These are phyloP conservation scores for Xylaria sp. DNA, from an alignment of 2,329 filamentous ascomycete genomes.

Conservation along the genomic window DNA sequence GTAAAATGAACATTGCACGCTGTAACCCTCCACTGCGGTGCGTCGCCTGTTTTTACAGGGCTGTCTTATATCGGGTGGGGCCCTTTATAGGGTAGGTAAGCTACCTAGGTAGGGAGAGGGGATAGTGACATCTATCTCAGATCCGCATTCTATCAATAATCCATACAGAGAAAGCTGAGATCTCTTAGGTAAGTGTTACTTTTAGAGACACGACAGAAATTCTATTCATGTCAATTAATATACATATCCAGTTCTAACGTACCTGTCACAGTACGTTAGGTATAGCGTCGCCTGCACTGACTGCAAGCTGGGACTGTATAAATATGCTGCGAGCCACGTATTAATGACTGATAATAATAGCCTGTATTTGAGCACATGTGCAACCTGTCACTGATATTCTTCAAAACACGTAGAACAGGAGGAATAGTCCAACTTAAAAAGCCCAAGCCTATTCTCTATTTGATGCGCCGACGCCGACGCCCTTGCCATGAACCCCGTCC, in stretches of 20 bases:
- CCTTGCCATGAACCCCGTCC: constrained; percentile 10
- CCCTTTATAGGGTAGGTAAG: no score
- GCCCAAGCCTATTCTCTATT: constrained; percentile 18
- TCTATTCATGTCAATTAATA: not conserved
- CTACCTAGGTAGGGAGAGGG: not conserved
- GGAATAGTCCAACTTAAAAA: constrained; percentile 2
- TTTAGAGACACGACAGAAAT: not conserved
- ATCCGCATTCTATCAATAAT: not conserved
- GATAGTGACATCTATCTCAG: not conserved
- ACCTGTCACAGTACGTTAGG: not conserved
- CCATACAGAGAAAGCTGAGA: not conserved
- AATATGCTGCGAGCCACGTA: not conserved
- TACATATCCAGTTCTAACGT: not conserved
- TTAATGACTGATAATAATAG: not conserved
- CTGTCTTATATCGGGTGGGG: not conserved
- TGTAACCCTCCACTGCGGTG: not conserved
- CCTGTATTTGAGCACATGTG: not conserved
- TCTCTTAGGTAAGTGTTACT: not conserved
- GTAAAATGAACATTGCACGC: not conserved
- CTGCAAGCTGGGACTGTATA: not conserved
- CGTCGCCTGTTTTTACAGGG: not conserved
- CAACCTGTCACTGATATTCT: not conserved
- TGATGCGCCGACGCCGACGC: constrained; percentile 16
- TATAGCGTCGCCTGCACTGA: not conserved
- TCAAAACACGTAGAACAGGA: not conserved